Percentiles rank a stretch among this genome's conserved stretches.
Conservation (phyloP, 1,139 yeast species). For the Hansenula anomala region DNA sequence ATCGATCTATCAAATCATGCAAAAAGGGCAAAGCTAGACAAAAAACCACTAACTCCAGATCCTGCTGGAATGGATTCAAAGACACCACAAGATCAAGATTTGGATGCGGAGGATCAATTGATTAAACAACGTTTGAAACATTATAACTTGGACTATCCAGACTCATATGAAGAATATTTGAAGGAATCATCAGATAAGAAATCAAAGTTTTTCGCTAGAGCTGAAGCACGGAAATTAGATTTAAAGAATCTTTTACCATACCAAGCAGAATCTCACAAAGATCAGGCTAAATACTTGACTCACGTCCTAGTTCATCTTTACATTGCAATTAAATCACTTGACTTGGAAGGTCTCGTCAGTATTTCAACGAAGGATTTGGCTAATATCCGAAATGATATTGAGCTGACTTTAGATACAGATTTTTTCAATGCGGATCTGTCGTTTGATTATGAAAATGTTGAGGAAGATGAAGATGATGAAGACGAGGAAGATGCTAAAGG, state of each 20-base stretch:
- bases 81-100: neutral
- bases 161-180: slow-evolving; percentile 36
- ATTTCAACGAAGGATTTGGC: slow-evolving; percentile 61
- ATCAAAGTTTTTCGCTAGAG: slow-evolving; percentile 55
- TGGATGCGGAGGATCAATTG: slow-evolving; percentile 14
- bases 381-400: slow-evolving; percentile 35
- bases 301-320: slow-evolving; percentile 78
- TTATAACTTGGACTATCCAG: slow-evolving; percentile 59
- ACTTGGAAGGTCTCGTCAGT: slow-evolving; percentile 67
- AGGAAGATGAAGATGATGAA: slow-evolving; percentile 33
- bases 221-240: slow-evolving; percentile 47
- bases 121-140: slow-evolving; percentile 34
- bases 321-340: slow-evolving; percentile 72
- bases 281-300: slow-evolving; percentile 69
- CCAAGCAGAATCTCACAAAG: slow-evolving; percentile 60
- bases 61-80: slow-evolving; percentile 3
- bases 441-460: slow-evolving; percentile 39
- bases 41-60: slow-evolving; percentile 1
- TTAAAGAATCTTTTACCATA: slow-evolving; percentile 72
- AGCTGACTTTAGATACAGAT: slow-evolving; percentile 51
- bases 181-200: slow-evolving; percentile 40
- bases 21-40: slow-evolving; percentile 6
- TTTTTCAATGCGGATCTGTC: slow-evolving; percentile 33
- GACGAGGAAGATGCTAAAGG: slow-evolving; percentile 38
- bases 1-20: slow-evolving; percentile 7